These are phyloP conservation scores for Cladosporium halotolerans DNA, from an alignment of 2,329 filamentous ascomycete genomes.

Conservation along the genomic window DNA sequence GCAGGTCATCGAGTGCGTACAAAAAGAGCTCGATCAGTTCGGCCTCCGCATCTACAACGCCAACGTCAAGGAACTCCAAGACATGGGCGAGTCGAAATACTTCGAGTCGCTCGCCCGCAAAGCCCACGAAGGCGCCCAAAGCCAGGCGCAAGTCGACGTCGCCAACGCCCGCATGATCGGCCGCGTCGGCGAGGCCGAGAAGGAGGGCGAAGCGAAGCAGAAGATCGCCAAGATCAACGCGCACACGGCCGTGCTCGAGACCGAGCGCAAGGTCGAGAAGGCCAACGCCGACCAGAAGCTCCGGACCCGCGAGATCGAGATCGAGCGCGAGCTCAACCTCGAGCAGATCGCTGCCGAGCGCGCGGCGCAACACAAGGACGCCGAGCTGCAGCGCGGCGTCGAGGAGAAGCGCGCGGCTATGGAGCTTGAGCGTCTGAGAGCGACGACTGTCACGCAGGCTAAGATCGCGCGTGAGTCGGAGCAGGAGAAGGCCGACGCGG, in stretches of 20 bases:
- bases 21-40: slow-evolving; percentile 73
- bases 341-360: slow-evolving; percentile 68
- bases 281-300: slow-evolving; percentile 70
- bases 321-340: slow-evolving; percentile 68
- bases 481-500: slow-evolving; percentile 60
- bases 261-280: slow-evolving; percentile 75
- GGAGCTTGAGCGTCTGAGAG: slow-evolving; percentile 73
- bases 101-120: slow-evolving; percentile 77
- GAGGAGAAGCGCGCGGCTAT: slow-evolving; percentile 71
- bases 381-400: slow-evolving; percentile 72
- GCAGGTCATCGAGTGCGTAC: slow-evolving; percentile 53
- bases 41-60: slow-evolving; percentile 62
- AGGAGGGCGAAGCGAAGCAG: slow-evolving; percentile 73
- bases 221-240: slow-evolving; percentile 85
- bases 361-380: slow-evolving; percentile 67
- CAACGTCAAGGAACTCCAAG: slow-evolving; percentile 82
- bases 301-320: slow-evolving; percentile 63
- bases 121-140: slow-evolving; percentile 76
- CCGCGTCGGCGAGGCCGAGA: slow-evolving; percentile 70
- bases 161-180: slow-evolving; percentile 56
- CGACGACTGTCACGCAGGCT: slow-evolving; percentile 71
- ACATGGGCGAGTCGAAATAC: slow-evolving; percentile 74
- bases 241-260: slow-evolving; percentile 77
- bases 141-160: slow-evolving; percentile 64
- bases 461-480: slow-evolving; percentile 61